Evolutionary conservation across 148 eudicot species (phyloP), one percentile per base, ranked within the genome.

Genomic region (Fallopia convolvulus): DNA sequence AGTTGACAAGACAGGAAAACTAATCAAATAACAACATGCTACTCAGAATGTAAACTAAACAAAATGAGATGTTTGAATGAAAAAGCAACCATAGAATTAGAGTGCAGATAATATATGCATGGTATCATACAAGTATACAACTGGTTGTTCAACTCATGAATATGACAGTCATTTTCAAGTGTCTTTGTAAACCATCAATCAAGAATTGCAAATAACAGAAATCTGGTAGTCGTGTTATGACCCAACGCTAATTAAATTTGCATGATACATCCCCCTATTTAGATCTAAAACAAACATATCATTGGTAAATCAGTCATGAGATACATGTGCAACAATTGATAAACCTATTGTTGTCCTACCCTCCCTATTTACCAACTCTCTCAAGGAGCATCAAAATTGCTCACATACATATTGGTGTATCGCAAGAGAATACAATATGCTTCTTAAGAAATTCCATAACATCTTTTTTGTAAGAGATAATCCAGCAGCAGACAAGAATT

Each of bases 311-410:
- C 46, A 68, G 3, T 68, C 20, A 68, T 36, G 44, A 68, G 44
- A 39, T 68, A 68, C 15, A 3, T 36, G 72, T 4, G 44, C 44
- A 68, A 15, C 42, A 68, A 33, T 3, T 68, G 44, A 68, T 17
- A 68, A 4, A 68, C 12, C 39, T 33, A 6, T 41, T 65, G 70
- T 6, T 32, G 12, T 65, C 10, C 5, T 30, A 32, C 32, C 68
- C 39, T 23, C 39, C 39, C 32, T 33, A 65, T 61, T 61, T 23
- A 68, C 44, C 13, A 14, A 36, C 21, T 32, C 72, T 7, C 6
- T 13, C 46, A 68, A 36, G 46, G 72, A 68, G 72, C 20, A 68
- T 68, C 42, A 68, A 68, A 36, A 68, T 14, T 68, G 71, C 39
- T 68, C 72, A 68, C 72, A 68, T 15, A 39, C 44, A 68, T 14